Evolutionary conservation across 805 yeast species (phyloP).

Genomic region (Soucietia sequanensis): DNA sequence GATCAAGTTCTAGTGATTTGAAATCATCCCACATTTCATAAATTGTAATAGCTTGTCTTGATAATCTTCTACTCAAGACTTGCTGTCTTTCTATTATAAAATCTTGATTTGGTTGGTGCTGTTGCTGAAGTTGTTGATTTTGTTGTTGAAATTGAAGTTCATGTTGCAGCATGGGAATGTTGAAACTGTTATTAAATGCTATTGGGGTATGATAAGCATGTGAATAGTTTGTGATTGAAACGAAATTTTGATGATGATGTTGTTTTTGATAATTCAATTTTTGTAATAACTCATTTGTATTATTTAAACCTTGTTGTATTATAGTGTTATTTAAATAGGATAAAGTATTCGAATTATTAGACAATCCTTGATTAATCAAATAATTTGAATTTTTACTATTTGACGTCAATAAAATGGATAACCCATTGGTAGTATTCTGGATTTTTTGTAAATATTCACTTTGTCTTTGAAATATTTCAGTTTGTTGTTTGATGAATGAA

Average conservation of each 20-base stretch:
- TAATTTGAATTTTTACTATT: conserved; percentile 11
- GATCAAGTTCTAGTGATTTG: conserved; percentile 22
- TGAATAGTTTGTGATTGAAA: conserved; percentile 4
- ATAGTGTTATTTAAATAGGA: conserved; percentile 8
- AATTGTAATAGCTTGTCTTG: conserved; percentile 25
- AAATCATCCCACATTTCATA: conserved; percentile 37
- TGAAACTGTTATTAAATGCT: too few relatives aligned
- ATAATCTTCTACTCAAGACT: conserved; percentile 21
- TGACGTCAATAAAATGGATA: conserved; percentile 11
- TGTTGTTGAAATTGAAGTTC: conserved; percentile 1
- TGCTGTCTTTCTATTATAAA: conserved; percentile 19
- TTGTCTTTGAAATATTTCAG: conserved; percentile 13
- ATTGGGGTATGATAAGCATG: background rate
- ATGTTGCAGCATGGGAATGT: too few relatives aligned
- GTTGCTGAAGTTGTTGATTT: conserved; percentile 1
- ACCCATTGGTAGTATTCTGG: conserved; percentile 9
- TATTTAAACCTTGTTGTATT: conserved; percentile 13
- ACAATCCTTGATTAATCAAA: conserved; percentile 11
- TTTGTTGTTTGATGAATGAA: conserved; percentile 15
- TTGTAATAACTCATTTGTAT: conserved; percentile 16
- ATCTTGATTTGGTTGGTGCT: too few relatives aligned
- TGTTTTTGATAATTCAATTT: conserved; percentile 10
- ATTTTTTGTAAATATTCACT: conserved; percentile 14
- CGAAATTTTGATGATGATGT: conserved; percentile 4
- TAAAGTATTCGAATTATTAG: conserved; percentile 9